phyloP scores from a whole-genome alignment of 2,329 filamentous ascomycete species.

The Pleurostoma richardsiae region DNA sequence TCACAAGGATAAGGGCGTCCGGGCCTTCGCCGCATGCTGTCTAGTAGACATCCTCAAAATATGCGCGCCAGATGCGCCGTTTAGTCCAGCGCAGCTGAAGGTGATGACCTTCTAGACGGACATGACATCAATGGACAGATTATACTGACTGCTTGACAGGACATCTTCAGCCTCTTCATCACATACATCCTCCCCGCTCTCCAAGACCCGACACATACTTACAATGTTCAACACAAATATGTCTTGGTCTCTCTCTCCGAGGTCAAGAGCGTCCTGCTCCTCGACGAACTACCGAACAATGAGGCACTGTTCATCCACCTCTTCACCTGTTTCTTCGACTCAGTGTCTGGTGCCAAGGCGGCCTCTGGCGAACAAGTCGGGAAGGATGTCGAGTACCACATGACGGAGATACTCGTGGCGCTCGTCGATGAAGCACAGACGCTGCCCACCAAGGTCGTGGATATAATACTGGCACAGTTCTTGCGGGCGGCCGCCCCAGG shows the following conservation, averaged over 20 bases:
- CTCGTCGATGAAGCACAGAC: slow-evolving; percentile 80
- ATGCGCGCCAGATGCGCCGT: slow-evolving; percentile 92
- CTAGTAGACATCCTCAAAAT: slow-evolving; percentile 89
- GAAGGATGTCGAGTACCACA: slow-evolving; percentile 90
- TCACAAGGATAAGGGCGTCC: slow-evolving; percentile 91
- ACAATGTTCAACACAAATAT: slow-evolving; percentile 90
- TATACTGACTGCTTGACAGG: slow-evolving; percentile 41
- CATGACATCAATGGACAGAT: neutral
- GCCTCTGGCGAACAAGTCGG: slow-evolving; percentile 76
- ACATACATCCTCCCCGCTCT: slow-evolving; percentile 78
- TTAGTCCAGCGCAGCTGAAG: slow-evolving; percentile 85
- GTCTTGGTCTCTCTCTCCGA: slow-evolving; percentile 84
- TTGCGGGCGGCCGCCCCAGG: slow-evolving; percentile 75
- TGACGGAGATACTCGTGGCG: slow-evolving; percentile 78
- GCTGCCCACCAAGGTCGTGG: slow-evolving; percentile 76
- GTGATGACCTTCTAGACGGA: slow-evolving; percentile 36
- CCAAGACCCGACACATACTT: slow-evolving; percentile 80
- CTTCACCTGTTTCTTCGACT: slow-evolving; percentile 89
- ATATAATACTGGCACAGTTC: slow-evolving; percentile 94
- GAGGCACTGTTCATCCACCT: slow-evolving; percentile 75
- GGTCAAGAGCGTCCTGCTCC: slow-evolving; percentile 88
- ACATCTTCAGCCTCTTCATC: slow-evolving; percentile 89
- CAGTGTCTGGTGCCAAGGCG: slow-evolving; percentile 73
- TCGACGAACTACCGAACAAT: slow-evolving; percentile 80
- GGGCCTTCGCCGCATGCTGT: slow-evolving; percentile 82